Conservation (phyloP, 345 rosid species). For the Aquilaria malaccensis region DNA sequence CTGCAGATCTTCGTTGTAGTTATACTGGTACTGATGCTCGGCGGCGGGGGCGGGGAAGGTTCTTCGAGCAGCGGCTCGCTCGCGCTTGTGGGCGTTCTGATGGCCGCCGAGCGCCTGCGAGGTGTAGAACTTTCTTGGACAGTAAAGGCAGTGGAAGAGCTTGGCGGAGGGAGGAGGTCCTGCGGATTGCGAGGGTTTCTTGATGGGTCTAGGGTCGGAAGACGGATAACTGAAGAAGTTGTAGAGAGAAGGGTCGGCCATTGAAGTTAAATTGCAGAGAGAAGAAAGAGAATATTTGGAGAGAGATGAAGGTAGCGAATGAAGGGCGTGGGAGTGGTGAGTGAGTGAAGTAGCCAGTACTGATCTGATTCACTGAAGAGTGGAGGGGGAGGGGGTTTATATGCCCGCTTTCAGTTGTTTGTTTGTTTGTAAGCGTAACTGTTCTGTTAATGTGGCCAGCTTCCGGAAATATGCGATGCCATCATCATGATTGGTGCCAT, state of each 20-base stretch:
- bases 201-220: slow-evolving; percentile 19
- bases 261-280: slow-evolving; percentile 13
- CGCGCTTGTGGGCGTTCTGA: slow-evolving; percentile 96
- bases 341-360: not conserved
- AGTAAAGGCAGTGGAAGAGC: slow-evolving; percentile 73
- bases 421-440: too few species aligned
- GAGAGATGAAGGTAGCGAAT: slow-evolving; percentile 1
- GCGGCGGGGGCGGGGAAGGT: slow-evolving; percentile 17
- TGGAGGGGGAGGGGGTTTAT: too few species aligned
- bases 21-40: not conserved
- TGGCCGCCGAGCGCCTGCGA: slow-evolving; percentile 98
- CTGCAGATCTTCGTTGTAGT: not conserved
- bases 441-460: too few species aligned
- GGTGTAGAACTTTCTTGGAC: slow-evolving; percentile 83
- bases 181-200: slow-evolving; percentile 12
- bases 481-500: too few species aligned
- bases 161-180: slow-evolving; percentile 22
- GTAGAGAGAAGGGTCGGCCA: slow-evolving; percentile 40
- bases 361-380: too few species aligned
- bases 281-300: not conserved
- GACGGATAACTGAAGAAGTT: slow-evolving; percentile 29
- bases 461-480: too few species aligned
- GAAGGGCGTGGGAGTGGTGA: not conserved
- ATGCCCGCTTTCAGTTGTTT: too few species aligned
- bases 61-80: slow-evolving; percentile 80